Conservation (phyloP, 768 basidiomycete genomes). For the Cystobasidium ongulense region DNA sequence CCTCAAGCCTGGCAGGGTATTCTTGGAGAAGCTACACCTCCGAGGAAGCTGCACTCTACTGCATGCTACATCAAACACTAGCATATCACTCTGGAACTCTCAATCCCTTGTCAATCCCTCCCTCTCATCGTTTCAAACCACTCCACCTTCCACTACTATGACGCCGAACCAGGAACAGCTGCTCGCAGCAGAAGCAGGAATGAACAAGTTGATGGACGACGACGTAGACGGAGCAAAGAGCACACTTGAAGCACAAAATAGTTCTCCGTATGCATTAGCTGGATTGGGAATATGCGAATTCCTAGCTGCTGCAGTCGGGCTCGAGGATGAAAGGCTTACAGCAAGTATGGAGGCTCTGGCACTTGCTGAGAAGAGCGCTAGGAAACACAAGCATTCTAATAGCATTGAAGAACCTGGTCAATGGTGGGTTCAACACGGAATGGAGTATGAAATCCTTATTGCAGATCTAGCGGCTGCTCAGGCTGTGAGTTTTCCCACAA, state of each 20-base stretch:
- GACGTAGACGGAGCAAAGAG: constrained; percentile 3
- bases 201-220: constrained; percentile 10
- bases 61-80: too few species aligned
- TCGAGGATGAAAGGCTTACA: constrained; percentile 19
- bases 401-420: constrained; percentile 13
- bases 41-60: too few species aligned
- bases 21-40: not conserved
- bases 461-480: constrained; percentile 25
- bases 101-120: too few species aligned
- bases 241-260: not conserved
- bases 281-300: constrained; percentile 26
- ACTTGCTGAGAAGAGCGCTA: constrained; percentile 14
- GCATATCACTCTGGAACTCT: too few species aligned
- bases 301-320: constrained; percentile 18
- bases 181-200: constrained; percentile 10
- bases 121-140: not conserved
- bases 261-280: constrained; percentile 24
- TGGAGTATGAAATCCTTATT: constrained; percentile 21
- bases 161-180: constrained; percentile 6
- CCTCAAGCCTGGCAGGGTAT: not conserved
- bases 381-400: constrained; percentile 3
- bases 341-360: constrained; percentile 9
- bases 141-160: not conserved
- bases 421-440: constrained; percentile 16
- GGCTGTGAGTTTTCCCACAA: not conserved